Percentiles rank a stretch among this genome's conserved stretches.
Conservation (phyloP, 2,329 filamentous ascomycete species). For the Bipolaris zeicola region DNA sequence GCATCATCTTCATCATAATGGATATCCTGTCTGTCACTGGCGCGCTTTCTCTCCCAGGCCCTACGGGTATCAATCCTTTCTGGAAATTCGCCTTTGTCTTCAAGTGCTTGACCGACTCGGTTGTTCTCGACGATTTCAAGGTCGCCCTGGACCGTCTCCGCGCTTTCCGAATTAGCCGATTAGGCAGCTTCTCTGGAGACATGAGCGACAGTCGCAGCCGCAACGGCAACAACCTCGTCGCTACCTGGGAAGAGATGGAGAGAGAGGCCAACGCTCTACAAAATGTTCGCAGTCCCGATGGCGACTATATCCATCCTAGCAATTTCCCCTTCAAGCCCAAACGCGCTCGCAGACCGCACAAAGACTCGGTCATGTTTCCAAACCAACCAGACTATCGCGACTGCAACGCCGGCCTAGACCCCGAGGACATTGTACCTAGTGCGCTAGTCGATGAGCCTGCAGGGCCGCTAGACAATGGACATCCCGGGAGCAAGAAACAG, state of each 20-base stretch:
- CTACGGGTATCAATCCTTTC: conserved; percentile 68
- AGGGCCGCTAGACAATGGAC: conserved; percentile 19
- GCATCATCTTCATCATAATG: conserved; percentile 64
- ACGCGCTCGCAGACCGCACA: conserved; percentile 26
- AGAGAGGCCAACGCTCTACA: conserved; percentile 34
- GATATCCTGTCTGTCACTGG: conserved; percentile 66
- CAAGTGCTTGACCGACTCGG: conserved; percentile 70
- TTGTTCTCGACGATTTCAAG: conserved; percentile 72
- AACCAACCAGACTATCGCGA: conserved; percentile 20
- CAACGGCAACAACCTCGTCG: conserved; percentile 37
- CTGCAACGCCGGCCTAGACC: conserved; percentile 23
- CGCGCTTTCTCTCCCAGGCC: conserved; percentile 48
- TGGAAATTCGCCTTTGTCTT: conserved; percentile 69
- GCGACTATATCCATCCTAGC: conserved; percentile 37
- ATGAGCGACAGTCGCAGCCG: conserved; percentile 41
- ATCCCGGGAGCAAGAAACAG: conserved; percentile 23
- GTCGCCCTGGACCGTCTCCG: conserved; percentile 58
- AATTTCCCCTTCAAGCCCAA: conserved; percentile 36
- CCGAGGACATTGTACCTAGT: conserved; percentile 41
- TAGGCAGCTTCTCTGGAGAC: conserved; percentile 47
- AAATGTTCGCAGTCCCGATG: conserved; percentile 37
- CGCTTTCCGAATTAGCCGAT: conserved; percentile 51
- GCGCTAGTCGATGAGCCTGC: conserved; percentile 29
- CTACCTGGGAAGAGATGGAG: conserved; percentile 44
- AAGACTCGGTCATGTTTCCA: conserved; percentile 34